These are phyloP conservation scores for Ophiocordyceps camponoti-rufipedis DNA, from an alignment of 2,329 filamentous ascomycete species.

Conservation along the genomic window DNA sequence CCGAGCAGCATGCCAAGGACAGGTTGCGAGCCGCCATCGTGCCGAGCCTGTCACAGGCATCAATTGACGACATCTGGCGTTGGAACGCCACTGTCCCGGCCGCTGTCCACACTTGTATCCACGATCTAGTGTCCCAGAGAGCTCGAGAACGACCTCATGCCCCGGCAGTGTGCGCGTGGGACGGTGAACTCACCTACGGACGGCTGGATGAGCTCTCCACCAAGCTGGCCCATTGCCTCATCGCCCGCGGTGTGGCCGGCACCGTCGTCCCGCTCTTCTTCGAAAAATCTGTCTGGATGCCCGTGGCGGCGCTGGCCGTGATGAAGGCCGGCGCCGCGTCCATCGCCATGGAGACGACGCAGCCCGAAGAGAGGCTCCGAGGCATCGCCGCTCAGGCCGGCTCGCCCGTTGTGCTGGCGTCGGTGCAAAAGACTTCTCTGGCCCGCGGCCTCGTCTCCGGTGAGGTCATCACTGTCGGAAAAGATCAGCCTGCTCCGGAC, in stretches of 20 bases:
- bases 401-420: slow-evolving; percentile 1
- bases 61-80: slow-evolving; percentile 5
- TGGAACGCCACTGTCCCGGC: slow-evolving; percentile 5
- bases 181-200: slow-evolving; percentile 6
- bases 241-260: slow-evolving; percentile 3
- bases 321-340: slow-evolving; percentile 8
- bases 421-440: not conserved
- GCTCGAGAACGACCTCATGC: slow-evolving; percentile 4
- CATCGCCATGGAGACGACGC: slow-evolving; percentile 9
- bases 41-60: slow-evolving; percentile 2
- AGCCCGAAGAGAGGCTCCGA: slow-evolving; percentile 2
- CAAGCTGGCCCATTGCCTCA: slow-evolving; percentile 1
- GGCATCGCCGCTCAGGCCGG: slow-evolving; percentile 1
- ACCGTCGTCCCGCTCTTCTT: slow-evolving; percentile 8
- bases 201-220: slow-evolving; percentile 3
- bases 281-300: slow-evolving; percentile 9
- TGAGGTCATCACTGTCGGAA: not conserved
- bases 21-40: slow-evolving; percentile 2
- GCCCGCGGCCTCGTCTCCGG: not conserved
- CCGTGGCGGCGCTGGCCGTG: slow-evolving; percentile 7
- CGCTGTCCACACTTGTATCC: slow-evolving; percentile 5
- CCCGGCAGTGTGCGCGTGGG: slow-evolving; percentile 9
- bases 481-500: not conserved
- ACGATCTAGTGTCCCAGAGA: slow-evolving; percentile 4
- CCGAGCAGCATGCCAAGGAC: not conserved